Conservation (phyloP, 2,329 filamentous ascomycete genomes). For the Aspergillus thermomutatus region DNA sequence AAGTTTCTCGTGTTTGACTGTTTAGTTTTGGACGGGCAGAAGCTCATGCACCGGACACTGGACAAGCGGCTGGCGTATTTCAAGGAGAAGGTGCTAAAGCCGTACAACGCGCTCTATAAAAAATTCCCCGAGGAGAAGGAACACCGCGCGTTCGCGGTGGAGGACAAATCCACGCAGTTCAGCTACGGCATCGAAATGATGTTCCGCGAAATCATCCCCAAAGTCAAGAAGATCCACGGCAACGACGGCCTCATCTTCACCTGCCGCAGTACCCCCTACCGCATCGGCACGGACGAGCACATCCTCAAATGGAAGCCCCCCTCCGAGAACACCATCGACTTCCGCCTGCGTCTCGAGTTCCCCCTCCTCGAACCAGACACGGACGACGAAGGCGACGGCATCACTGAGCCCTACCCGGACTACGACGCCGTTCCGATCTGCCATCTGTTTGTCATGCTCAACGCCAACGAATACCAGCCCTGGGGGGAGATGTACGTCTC, state of each 20-base stretch:
- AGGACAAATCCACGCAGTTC: conserved; percentile 86
- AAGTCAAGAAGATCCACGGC: conserved; percentile 69
- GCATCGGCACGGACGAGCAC: conserved; percentile 83
- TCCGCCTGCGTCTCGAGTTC: conserved; percentile 75
- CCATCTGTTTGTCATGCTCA: conserved; percentile 68
- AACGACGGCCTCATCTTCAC: conserved; percentile 98
- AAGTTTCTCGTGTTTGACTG: conserved; percentile 94
- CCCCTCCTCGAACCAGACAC: conserved; percentile 66
- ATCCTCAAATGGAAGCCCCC: conserved; percentile 99
- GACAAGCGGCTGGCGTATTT: conserved; percentile 90
- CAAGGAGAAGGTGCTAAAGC: conserved; percentile 71
- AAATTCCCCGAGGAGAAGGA: conserved; percentile 68
- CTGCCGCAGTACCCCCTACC: conserved; percentile 82
- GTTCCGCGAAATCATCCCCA: conserved; percentile 82
- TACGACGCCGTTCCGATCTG: conserved; percentile 77
- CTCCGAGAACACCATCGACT: conserved; percentile 92
- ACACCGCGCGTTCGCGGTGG: conserved; percentile 74
- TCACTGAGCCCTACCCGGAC: conserved; percentile 64
- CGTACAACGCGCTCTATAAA: conserved; percentile 70
- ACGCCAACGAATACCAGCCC: conserved; percentile 60
- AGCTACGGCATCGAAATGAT: conserved; percentile 88
- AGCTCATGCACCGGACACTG: conserved; percentile 72
- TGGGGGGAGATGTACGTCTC: conserved; percentile 69
- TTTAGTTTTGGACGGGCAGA: conserved; percentile 72
- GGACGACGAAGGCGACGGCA: conserved; percentile 64